Conservation (phyloP, 31 red algal species). For the Asparagopsis taxiformis region DNA sequence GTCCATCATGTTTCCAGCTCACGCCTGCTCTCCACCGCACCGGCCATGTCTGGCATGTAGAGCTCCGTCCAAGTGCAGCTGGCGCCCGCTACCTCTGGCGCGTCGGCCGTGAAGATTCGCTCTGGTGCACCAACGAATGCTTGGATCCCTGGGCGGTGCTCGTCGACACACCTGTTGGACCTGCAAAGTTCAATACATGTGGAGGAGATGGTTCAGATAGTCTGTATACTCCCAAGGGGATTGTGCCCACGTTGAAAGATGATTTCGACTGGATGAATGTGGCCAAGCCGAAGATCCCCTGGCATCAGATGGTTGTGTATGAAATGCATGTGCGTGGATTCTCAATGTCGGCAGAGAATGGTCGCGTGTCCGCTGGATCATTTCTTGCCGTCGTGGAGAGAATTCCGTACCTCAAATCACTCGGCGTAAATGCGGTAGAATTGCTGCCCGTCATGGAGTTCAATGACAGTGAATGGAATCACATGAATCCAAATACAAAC, state of each 20-base stretch:
- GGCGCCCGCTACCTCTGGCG: constrained; percentile 65
- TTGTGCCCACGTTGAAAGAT: too few relatives aligned
- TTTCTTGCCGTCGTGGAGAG: constrained; percentile 73
- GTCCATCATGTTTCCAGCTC: constrained; percentile 5
- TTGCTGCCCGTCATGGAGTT: constrained; percentile 93
- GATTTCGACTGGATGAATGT: constrained; percentile 95
- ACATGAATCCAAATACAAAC: constrained; percentile 17
- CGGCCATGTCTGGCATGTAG: constrained; percentile 95
- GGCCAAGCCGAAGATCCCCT: constrained; percentile 51
- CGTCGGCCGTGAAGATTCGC: constrained; percentile 46
- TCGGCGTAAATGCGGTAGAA: constrained; percentile 94
- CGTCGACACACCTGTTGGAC: constrained; percentile 46
- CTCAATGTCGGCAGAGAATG: constrained; percentile 7
- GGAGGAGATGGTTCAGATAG: too few relatives aligned
- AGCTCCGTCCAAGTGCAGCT: constrained; percentile 45
- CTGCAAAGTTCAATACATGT: constrained; percentile 34
- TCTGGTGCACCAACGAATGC: constrained; percentile 63
- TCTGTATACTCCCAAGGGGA: too few relatives aligned
- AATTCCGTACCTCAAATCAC: constrained; percentile 83
- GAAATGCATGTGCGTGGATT: constrained; percentile 98
- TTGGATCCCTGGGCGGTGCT: constrained; percentile 77
- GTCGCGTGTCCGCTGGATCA: constrained; percentile 22
- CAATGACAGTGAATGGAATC: constrained; percentile 86
- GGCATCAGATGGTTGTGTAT: constrained; percentile 85
- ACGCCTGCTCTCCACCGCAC: constrained; percentile 48